Evolutionary conservation across 1,284 basidiomycete genomes (phyloP), one percentile per base, ranked within the genome.

Genomic region (Rhodotorula sp.): DNA sequence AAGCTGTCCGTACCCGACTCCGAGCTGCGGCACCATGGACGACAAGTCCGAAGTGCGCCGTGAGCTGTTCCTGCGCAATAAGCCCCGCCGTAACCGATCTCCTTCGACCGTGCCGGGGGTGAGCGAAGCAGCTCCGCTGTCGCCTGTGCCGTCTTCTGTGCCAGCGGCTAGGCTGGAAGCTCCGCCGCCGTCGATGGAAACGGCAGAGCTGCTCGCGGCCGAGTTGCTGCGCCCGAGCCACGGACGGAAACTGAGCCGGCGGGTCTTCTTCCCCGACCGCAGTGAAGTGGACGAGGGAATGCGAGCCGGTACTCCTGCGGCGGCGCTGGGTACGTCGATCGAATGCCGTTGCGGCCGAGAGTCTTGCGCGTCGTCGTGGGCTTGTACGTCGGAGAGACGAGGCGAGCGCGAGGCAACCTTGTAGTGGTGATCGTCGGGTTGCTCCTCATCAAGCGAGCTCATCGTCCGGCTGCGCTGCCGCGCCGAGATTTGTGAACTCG

Each of bases 371-470:
- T 45, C 34, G 23, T 15, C 21, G 21, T 48, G 34, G 34, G 61
- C 12, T 18, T 10, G 34, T 16, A 31, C 48, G 34, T n/a, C 49
- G 49, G 23, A 50, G 49, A 50, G 49, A 50, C 49, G 38, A 43
- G 38, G 38, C 38, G 38, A 43, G 38, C 38, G 38, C 8, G 38
- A 43, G 12, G 10, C 10, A 43, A 43, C 38, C 12, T 43, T 43
- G 38, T 43, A 12, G 38, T 43, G 8, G 15, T 28, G 55, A 21
- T 21, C 28, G 57, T 60, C 52, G 34, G 28, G 31, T 31, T 45
- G 52, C 18, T 72, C 71, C 49, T 69, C 71, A 38, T 72, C 71
- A 55, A 69, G 58, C 28, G 60, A 61, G 43, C 69, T 65, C 67
- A 69, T 64, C 61, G 67, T 69, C 16, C 62, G 38, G 14, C 58